Percentiles rank a stretch among this genome's conserved stretches.
phyloP scores from a whole-genome alignment of 192 early-diverging fungal genomes.

The Allomyces arbusculus region DNA sequence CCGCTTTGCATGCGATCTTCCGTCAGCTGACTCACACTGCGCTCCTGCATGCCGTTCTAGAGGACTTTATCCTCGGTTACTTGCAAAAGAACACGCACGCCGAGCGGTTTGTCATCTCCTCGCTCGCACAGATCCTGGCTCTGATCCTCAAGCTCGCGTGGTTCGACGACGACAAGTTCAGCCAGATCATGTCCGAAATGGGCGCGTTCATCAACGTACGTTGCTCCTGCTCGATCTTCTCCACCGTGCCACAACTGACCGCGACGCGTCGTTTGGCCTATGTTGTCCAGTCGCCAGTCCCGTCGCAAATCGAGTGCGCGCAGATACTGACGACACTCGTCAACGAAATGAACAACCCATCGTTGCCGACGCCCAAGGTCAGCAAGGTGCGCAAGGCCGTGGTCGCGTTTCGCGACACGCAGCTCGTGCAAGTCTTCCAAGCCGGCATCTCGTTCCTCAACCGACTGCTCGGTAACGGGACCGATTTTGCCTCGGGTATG shows the following conservation, averaged over 20 bases:
- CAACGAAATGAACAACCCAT: constrained; percentile 45
- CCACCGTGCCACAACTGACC: neutral
- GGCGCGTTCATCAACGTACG: constrained; percentile 34
- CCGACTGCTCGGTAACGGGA: constrained; percentile 12
- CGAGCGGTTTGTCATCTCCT: constrained; percentile 29
- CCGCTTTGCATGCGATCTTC: neutral
- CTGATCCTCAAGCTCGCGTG: constrained; percentile 47
- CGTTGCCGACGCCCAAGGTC: constrained; percentile 25
- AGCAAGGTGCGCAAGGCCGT: constrained; percentile 45
- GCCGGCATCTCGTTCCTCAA: constrained; percentile 14
- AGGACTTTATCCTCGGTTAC: constrained; percentile 1
- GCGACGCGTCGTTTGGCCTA: neutral
- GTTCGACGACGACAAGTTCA: constrained; percentile 50
- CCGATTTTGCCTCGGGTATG: constrained; percentile 19
- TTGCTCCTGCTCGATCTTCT: neutral
- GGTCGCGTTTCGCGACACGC: constrained; percentile 33
- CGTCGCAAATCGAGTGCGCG: constrained; percentile 39
- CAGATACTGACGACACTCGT: constrained; percentile 46
- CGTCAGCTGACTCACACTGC: neutral
- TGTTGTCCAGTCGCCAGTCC: constrained; percentile 19
- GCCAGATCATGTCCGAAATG: constrained; percentile 24
- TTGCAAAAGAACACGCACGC: constrained; percentile 1
- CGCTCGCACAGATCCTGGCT: constrained; percentile 36
- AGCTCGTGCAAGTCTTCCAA: constrained; percentile 37
- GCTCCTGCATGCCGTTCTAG: neutral